Evolutionary conservation across 2,329 filamentous ascomycete genomes (phyloP).

Genomic region (Alternaria consortialis): DNA sequence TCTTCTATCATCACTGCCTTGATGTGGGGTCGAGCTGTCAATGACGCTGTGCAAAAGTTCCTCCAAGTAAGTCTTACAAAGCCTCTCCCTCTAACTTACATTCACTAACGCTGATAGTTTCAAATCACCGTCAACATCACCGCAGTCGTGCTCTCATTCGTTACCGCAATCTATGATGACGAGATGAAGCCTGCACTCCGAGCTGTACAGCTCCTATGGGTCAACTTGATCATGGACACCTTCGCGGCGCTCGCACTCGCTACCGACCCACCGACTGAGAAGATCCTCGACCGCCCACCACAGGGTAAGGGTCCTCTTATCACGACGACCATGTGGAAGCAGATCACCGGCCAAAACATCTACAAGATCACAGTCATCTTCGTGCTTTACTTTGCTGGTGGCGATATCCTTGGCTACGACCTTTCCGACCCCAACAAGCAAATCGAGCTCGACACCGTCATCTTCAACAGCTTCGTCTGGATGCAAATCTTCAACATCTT

Average conservation of each 20-base stretch:
- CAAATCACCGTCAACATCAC: slow-evolving; percentile 98
- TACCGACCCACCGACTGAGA: slow-evolving; percentile 94
- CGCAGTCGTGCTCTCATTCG: slow-evolving; percentile 95
- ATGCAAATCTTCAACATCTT: slow-evolving; percentile 77
- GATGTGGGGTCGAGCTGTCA: slow-evolving; percentile 94
- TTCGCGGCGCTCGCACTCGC: slow-evolving; percentile 93
- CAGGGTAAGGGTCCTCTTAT: slow-evolving; percentile 88
- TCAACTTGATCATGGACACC: slow-evolving; percentile 96
- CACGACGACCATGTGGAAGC: slow-evolving; percentile 67
- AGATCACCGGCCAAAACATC: slow-evolving; percentile 69
- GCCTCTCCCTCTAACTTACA: too few species aligned
- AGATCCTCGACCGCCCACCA: slow-evolving; percentile 90
- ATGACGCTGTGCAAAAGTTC: slow-evolving; percentile 99
- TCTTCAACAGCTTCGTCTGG: slow-evolving; percentile 77
- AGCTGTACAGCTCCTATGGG: slow-evolving; percentile 95
- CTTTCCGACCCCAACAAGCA: slow-evolving; percentile 42
- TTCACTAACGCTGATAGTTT: slow-evolving; percentile 59
- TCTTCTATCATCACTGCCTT: slow-evolving; percentile 94
- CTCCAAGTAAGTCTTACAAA: slow-evolving; percentile 66
- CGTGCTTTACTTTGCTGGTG: slow-evolving; percentile 68
- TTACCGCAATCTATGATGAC: slow-evolving; percentile 85
- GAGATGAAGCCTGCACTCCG: slow-evolving; percentile 93
- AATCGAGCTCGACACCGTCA: slow-evolving; percentile 66
- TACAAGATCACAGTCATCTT: slow-evolving; percentile 69
- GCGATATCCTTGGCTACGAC: slow-evolving; percentile 63